Percentiles rank a stretch among this genome's conserved stretches.
Conservation (phyloP, 345 rosid species). For the Psidium guajava region DNA sequence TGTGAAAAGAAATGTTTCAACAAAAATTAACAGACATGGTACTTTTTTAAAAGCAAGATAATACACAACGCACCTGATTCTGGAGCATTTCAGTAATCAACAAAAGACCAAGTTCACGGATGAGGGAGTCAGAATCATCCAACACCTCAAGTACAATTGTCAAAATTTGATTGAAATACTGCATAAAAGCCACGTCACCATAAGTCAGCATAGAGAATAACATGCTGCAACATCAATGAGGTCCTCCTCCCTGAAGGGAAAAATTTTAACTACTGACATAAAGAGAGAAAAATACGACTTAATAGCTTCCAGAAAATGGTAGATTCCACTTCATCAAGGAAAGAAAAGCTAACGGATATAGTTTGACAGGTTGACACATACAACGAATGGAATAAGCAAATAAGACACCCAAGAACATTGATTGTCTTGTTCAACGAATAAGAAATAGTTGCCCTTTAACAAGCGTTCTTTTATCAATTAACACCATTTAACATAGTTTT, state of each 20-base stretch:
- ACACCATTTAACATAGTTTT: neutral
- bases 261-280: neutral
- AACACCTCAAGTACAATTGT: conserved; percentile 33
- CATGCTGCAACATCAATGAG: neutral
- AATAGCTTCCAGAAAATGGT: neutral
- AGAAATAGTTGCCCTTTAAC: neutral
- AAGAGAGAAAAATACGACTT: neutral
- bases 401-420: neutral
- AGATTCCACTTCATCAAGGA: neutral
- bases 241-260: neutral
- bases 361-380: neutral
- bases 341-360: neutral
- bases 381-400: neutral
- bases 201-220: neutral
- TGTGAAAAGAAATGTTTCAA: neutral
- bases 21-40: neutral
- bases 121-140: conserved; percentile 37
- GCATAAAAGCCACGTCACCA: conserved; percentile 4
- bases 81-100: conserved; percentile 31
- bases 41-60: neutral
- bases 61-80: conserved; percentile 25
- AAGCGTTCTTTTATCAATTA: neutral
- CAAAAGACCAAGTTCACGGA: conserved; percentile 26
- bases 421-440: neutral
- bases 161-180: conserved; percentile 49